Base-by-base conservation (phyloP, 768 basidiomycete species). In the Suillus sp. region DNA sequence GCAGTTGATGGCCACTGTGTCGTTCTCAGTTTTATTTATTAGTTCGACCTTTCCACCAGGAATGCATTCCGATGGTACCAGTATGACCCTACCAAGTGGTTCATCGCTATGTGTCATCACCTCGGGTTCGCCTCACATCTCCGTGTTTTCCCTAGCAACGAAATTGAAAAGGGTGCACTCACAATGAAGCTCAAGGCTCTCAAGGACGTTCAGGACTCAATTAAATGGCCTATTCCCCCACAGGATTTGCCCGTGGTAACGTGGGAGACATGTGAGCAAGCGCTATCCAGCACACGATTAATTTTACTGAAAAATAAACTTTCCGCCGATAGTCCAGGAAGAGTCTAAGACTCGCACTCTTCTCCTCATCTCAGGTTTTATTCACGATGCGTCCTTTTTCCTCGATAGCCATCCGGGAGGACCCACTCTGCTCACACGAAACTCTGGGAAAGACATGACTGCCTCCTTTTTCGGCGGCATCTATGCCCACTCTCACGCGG, bases 391-490 rank as follows among this genome's bases (percentile, higher is more conserved):
- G 22, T 83, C 90, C 4, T 74, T 81, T 13, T 95, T 95, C 72
- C 65, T 87, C 38, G 87, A 89, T 61, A 81, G 86, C 60, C 92
- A 94, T 77, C 95, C 95, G 0, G 95, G 95, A 27, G 95, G 95
- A 18, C 78, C 78, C 45, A 70, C 78, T 43, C 70, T 91, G 59
- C 76, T 97, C 68, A 74, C 78, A 60, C 77, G 75, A 32, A 86
- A 80, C 64, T 81, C 87, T 18, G 94, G 93, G n/a, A 89, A 87
- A 70, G 93, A 96, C 66, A 87, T 91, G 72, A 94, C 93, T 0
- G 83, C 89, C 1, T 83, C 91, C 2, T 96, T 96, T 79, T 92
- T 89, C 72, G 95, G 95, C 4, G 93, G 93, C 27, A 79, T 90
- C 2, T 92, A 93, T 73, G 82, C 86, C 32, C 92, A 95, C 71